A percentile compares a stretch with the other conserved stretches of the same genome.
Evolutionary conservation across 1,284 basidiomycete species (phyloP).

Genomic region (Melampsora allii-populina): DNA sequence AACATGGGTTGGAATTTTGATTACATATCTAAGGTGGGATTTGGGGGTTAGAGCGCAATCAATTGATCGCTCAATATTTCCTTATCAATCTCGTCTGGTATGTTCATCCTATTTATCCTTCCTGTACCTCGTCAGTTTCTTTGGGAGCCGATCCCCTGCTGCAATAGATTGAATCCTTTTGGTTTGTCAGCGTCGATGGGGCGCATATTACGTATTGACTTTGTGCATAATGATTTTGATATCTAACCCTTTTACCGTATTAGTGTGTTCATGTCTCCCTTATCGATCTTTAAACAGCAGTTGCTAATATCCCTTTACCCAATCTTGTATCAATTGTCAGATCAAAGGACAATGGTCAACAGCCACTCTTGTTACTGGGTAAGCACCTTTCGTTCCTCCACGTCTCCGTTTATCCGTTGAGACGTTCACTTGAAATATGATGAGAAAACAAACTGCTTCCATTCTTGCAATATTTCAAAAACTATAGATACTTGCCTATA

Average conservation of each 20-base stretch:
- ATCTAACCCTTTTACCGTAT: not conserved
- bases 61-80: slow-evolving; percentile 64
- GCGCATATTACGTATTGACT: not conserved
- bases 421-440: too few relatives aligned
- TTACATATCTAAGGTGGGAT: slow-evolving; percentile 78
- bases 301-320: not conserved
- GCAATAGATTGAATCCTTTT: not conserved
- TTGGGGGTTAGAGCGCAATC: slow-evolving; percentile 71
- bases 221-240: not conserved
- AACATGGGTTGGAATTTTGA: slow-evolving; percentile 77
- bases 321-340: not conserved
- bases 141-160: too few relatives aligned
- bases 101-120: not conserved
- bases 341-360: slow-evolving; percentile 9
- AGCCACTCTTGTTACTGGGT: not conserved
- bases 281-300: not conserved
- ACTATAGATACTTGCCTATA: slow-evolving; percentile 1
- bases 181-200: not conserved
- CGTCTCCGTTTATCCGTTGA: not conserved
- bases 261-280: not conserved
- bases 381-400: not conserved
- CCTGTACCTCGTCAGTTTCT: too few relatives aligned
- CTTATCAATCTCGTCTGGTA: slow-evolving; percentile 60
- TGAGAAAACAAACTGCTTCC: not conserved
- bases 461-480: not conserved